A percentile compares a stretch with the other conserved stretches of the same genome.
Evolutionary conservation across 176 grass and related monocot genomes (phyloP).

Genomic region (Ananas comosus): DNA sequence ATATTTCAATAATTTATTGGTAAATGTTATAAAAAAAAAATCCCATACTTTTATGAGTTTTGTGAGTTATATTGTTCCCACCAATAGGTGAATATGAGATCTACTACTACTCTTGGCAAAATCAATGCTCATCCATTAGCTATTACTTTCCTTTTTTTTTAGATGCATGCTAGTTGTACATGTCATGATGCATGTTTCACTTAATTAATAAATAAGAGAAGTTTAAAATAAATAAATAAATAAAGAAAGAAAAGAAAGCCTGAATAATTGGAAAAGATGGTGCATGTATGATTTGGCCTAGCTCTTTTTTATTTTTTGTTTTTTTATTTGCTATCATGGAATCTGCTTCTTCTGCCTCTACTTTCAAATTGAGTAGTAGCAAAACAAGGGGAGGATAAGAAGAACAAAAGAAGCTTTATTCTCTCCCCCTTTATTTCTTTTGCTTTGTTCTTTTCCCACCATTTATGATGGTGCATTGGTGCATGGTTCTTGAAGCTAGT

Average conservation of each 20-base stretch:
- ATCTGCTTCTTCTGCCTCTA: neutral
- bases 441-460: conserved; percentile 69
- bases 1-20: no score
- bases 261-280: neutral
- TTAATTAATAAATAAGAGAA: no score
- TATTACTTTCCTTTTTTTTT: no score
- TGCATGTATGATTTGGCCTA: neutral
- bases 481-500: conserved; percentile 12
- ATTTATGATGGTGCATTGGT: conserved; percentile 39
- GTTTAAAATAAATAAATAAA: no score
- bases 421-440: conserved; percentile 26
- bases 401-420: conserved; percentile 43
- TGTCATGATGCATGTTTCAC: neutral
- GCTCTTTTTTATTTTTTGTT: neutral
- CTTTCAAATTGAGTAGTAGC: conserved; percentile 7
- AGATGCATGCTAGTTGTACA: no score
- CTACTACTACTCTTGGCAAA: no score
- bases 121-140: no score
- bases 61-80: no score
- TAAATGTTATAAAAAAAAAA: no score
- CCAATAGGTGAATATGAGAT: no score
- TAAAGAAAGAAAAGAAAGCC: no score
- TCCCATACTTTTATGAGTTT: no score
- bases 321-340: neutral
- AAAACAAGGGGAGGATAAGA: conserved; percentile 18